Conservation (phyloP, 768 basidiomycete genomes). For the Boletus tomentosulus region DNA sequence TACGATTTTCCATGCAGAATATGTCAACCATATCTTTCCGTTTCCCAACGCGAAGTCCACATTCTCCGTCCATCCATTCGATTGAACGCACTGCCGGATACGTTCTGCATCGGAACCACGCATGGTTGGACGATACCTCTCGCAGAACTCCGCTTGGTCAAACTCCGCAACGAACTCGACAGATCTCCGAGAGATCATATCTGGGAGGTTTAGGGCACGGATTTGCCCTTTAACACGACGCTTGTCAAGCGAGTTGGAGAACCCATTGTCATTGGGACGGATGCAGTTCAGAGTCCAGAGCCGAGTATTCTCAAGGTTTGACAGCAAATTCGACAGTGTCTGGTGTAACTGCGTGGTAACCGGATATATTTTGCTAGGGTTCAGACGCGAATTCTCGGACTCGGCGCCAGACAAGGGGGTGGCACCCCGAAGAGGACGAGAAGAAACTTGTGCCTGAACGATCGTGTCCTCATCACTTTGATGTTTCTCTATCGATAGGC, state of each 20-base stretch:
- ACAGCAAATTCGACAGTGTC: slow-evolving; percentile 45
- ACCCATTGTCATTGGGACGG: slow-evolving; percentile 61
- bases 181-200: slow-evolving; percentile 45
- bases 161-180: slow-evolving; percentile 51
- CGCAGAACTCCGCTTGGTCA: slow-evolving; percentile 46
- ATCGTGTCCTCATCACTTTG: slow-evolving; percentile 52
- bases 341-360: slow-evolving; percentile 57
- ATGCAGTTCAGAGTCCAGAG: slow-evolving; percentile 59
- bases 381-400: slow-evolving; percentile 41
- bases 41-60: slow-evolving; percentile 53
- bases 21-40: slow-evolving; percentile 52
- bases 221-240: slow-evolving; percentile 58
- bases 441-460: slow-evolving; percentile 62
- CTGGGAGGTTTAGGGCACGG: slow-evolving; percentile 48
- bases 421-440: slow-evolving; percentile 49
- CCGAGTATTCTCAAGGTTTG: slow-evolving; percentile 40
- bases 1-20: slow-evolving; percentile 56
- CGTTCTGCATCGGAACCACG: slow-evolving; percentile 44
- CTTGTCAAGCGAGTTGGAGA: slow-evolving; percentile 61
- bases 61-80: slow-evolving; percentile 50
- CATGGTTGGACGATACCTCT: slow-evolving; percentile 50
- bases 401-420: slow-evolving; percentile 31
- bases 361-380: slow-evolving; percentile 51
- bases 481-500: slow-evolving; percentile 55
- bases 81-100: slow-evolving; percentile 46